A percentile compares a stretch with the other conserved stretches of the same genome.
phyloP scores from a whole-genome alignment of 2,329 filamentous ascomycete species.

The Colletotrichum sp. region DNA sequence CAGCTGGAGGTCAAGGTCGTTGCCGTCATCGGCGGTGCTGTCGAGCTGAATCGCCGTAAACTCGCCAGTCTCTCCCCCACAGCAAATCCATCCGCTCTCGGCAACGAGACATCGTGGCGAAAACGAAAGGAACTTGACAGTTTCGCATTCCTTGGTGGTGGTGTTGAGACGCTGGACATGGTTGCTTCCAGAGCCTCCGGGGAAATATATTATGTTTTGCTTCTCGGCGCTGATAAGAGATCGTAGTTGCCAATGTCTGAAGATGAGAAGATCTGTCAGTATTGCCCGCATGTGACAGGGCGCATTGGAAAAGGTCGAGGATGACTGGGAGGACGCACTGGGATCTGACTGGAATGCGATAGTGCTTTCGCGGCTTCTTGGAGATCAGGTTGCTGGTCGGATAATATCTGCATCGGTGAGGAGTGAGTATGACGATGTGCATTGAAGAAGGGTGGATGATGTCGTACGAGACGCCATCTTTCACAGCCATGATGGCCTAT shows the following conservation, averaged over 20 bases:
- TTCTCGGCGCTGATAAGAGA: constrained; percentile 86
- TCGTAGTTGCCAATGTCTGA: constrained; percentile 85
- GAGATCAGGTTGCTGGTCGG: constrained; percentile 71
- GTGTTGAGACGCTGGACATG: constrained; percentile 73
- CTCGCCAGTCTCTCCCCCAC: constrained; percentile 86
- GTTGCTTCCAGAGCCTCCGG: constrained; percentile 71
- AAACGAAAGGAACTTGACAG: constrained; percentile 73
- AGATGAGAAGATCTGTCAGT: constrained; percentile 6
- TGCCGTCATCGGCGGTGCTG: constrained; percentile 35
- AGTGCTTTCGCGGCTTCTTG: constrained; percentile 67
- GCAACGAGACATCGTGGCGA: constrained; percentile 87
- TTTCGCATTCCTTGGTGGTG: constrained; percentile 72
- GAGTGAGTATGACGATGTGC: not conserved
- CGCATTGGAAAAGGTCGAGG: not conserved
- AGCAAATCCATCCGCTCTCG: constrained; percentile 86
- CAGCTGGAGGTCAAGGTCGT: constrained; percentile 27
- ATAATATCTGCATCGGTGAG: constrained; percentile 54
- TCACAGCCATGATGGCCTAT: constrained; percentile 57
- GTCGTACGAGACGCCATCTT: constrained; percentile 28
- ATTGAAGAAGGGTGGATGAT: not conserved
- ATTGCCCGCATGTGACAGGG: not conserved
- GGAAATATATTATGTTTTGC: constrained; percentile 83
- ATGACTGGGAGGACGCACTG: constrained; percentile 47
- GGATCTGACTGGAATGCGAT: constrained; percentile 69
- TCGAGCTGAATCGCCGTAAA: constrained; percentile 79